Evolutionary conservation across 2,329 filamentous ascomycete genomes (phyloP).

Genomic region (Helminthosporium solani): DNA sequence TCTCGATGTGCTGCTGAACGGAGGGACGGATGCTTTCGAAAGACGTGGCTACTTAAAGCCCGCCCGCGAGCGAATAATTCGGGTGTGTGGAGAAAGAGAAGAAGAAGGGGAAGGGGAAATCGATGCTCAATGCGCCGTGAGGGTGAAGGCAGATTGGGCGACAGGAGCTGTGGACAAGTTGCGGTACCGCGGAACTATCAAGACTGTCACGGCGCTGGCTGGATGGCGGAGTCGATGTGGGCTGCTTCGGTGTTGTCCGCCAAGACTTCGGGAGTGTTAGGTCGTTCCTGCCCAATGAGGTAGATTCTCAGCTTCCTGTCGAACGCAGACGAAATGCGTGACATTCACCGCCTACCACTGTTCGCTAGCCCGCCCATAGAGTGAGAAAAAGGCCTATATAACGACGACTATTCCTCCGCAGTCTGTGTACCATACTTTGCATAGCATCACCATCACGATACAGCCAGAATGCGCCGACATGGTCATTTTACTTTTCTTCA

Average conservation of each 20-base stretch:
- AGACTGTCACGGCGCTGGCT: too few relatives aligned
- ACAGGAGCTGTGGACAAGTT: slow-evolving; percentile 6
- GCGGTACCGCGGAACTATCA: slow-evolving; percentile 8
- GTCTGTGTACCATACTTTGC: too few relatives aligned
- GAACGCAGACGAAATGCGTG: slow-evolving; percentile 25
- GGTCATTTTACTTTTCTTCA: slow-evolving; percentile 33
- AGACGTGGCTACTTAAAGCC: slow-evolving; percentile 45
- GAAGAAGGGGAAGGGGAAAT: background rate
- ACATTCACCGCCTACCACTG: slow-evolving; percentile 14
- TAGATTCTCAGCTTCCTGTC: slow-evolving; percentile 16
- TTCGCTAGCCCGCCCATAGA: slow-evolving; percentile 5
- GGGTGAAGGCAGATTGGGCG: background rate
- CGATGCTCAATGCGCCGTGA: slow-evolving; percentile 2
- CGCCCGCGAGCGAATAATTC: slow-evolving; percentile 26
- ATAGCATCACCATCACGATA: background rate
- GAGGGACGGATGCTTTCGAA: slow-evolving; percentile 26
- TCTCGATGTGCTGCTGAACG: slow-evolving; percentile 23
- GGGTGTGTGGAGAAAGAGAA: background rate
- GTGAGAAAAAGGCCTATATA: too few relatives aligned
- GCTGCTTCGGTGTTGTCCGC: slow-evolving; percentile 27
- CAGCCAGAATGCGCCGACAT: background rate
- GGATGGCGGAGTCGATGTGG: slow-evolving; percentile 15
- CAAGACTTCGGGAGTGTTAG: slow-evolving; percentile 32
- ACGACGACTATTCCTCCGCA: too few relatives aligned
- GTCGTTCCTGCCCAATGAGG: slow-evolving; percentile 21